phyloP scores from a whole-genome alignment of 768 basidiomycete species.

The Russula olivacea region DNA sequence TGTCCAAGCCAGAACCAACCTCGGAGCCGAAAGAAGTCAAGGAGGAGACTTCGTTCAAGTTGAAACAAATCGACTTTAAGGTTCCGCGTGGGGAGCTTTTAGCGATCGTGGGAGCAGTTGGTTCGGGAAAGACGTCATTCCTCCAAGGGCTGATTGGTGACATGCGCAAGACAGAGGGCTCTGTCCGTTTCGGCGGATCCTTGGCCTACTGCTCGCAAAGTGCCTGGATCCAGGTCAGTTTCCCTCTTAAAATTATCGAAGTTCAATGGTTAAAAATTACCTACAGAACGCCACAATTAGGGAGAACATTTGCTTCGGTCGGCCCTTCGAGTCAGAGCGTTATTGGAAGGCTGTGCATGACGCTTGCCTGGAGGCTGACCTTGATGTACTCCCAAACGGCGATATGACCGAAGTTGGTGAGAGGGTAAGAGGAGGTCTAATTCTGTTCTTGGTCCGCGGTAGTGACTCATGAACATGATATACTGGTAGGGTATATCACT shows the following conservation, averaged over 20 bases:
- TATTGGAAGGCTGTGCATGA: constrained; percentile 80
- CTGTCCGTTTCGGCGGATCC: constrained; percentile 64
- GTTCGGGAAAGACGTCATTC: constrained; percentile 62
- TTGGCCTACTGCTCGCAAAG: constrained; percentile 82
- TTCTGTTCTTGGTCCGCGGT: not conserved
- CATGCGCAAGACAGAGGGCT: constrained; percentile 67
- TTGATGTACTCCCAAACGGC: constrained; percentile 69
- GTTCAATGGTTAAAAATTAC: not conserved
- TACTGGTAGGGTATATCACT: constrained; percentile 66
- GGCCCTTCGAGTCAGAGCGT: constrained; percentile 69
- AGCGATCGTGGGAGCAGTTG: constrained; percentile 78
- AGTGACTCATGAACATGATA: not conserved
- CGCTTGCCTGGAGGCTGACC: constrained; percentile 73
- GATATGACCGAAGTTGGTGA: constrained; percentile 85
- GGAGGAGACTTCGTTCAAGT: constrained; percentile 47
- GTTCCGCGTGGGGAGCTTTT: constrained; percentile 75
- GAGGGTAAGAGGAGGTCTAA: constrained; percentile 34
- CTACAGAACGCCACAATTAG: constrained; percentile 72
- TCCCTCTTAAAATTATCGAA: constrained; percentile 8
- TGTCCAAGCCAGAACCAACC: constrained; percentile 10
- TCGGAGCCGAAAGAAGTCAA: constrained; percentile 31
- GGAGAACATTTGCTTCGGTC: constrained; percentile 86
- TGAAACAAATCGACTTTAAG: constrained; percentile 56
- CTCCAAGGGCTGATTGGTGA: constrained; percentile 76
- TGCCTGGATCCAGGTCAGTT: constrained; percentile 78